Base-by-base conservation (phyloP, 768 basidiomycete species). In the Boletellus ananas region DNA sequence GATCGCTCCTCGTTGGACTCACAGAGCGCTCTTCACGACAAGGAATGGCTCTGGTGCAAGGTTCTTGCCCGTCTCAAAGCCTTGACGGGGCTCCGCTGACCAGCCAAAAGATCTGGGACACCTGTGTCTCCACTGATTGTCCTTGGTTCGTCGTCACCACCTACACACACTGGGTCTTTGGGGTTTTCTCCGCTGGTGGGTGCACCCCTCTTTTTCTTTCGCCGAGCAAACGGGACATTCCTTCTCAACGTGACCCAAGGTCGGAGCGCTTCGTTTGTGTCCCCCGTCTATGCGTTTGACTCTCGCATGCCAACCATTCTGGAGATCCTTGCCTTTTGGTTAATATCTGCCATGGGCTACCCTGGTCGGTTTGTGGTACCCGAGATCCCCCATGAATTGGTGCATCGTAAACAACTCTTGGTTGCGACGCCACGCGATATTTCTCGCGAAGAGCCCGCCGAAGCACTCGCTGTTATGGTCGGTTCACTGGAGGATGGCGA, bases 31-130 rank as follows among this genome's bases (percentile, higher is more conserved):
- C 44, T 61, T 37, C 54, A 46, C 69, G 76, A 52, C 66, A 52
- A 74, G 44, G 71, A 82, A 54, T 72, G 78, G 51, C 52, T 83
- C 38, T 84, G 83, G 83, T 78, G 72, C 31, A 84, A 83, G 74
- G 67, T 68, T 51, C 16, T 52, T 49, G 4, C 13, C 37, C 23
- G 7, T 40, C 43, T 42, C 6, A 20, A 34, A 36, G 5, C 14
- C 29, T 34, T 14, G 25, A 34, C 14, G 17, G 13, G 23, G 25
- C 9, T 18, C 23, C 13, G 25, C 51, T 66, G 34, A 65, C 40
- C 6, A 43, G 9, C 33, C 8, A 6, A 34, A 38, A 74, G 72
- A 34, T 76, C 20, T 76, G 70, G 68, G 75, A 77, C 45, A 47
- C 63, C 12, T 77, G 75, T 43, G 46, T 65, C 17, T 60, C 59